Evolutionary conservation across 2,329 filamentous ascomycete species (phyloP).

Genomic region (Akanthomyces uredinophilus): DNA sequence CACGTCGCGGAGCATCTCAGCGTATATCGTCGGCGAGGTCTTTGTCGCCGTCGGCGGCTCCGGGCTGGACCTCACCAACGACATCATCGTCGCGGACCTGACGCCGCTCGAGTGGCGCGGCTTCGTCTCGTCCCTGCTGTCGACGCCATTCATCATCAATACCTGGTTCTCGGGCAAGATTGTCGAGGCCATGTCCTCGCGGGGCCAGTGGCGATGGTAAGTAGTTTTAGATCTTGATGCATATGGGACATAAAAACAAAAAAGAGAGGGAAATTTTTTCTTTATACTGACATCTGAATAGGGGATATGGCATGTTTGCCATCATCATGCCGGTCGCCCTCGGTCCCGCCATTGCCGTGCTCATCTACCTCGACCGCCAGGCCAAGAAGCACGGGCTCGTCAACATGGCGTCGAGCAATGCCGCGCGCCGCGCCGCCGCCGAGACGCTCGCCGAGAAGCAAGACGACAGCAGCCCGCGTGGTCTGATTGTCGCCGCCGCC

Average conservation of each 20-base stretch:
- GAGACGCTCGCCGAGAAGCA: slow-evolving; percentile 19
- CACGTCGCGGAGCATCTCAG: slow-evolving; percentile 44
- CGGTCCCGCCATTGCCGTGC: slow-evolving; percentile 49
- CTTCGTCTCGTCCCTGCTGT: slow-evolving; percentile 32
- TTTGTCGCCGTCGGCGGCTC: slow-evolving; percentile 57
- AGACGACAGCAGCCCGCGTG: slow-evolving; percentile 18
- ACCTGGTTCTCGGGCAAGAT: slow-evolving; percentile 37
- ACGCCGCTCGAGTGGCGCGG: slow-evolving; percentile 40
- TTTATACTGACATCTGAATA: slow-evolving; percentile 25
- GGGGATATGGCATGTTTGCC: slow-evolving; percentile 59
- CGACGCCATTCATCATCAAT: slow-evolving; percentile 31
- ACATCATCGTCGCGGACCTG: slow-evolving; percentile 61
- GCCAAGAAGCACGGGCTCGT: slow-evolving; percentile 48
- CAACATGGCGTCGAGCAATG: slow-evolving; percentile 33
- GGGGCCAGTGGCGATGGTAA: slow-evolving; percentile 24
- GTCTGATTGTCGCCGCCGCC: slow-evolving; percentile 17
- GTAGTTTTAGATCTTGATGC: not conserved
- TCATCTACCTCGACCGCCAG: slow-evolving; percentile 53
- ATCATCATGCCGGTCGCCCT: slow-evolving; percentile 56
- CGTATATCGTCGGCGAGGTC: slow-evolving; percentile 49
- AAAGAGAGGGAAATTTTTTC: too few species aligned
- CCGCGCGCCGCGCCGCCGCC: slow-evolving; percentile 16
- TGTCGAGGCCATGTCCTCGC: slow-evolving; percentile 31
- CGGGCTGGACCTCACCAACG: slow-evolving; percentile 55
- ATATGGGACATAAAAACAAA: too few species aligned